Evolutionary conservation across 2,329 filamentous ascomycete species (phyloP).

Genomic region (Stylonectria norvegica): DNA sequence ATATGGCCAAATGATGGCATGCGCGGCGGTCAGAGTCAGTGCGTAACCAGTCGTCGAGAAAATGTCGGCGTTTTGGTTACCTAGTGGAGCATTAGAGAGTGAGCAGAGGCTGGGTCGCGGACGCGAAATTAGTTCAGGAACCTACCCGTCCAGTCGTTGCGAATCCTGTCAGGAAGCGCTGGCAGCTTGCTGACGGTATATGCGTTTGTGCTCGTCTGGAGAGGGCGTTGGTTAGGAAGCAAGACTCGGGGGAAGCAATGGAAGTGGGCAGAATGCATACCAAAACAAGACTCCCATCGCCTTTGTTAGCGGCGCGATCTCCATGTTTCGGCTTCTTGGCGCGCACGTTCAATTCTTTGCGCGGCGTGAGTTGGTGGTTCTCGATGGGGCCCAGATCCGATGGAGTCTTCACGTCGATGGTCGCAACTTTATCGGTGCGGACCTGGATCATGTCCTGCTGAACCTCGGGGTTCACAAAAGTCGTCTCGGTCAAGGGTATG

Average conservation of each 20-base stretch:
- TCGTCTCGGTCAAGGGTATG: conserved; percentile 55
- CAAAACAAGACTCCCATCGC: conserved; percentile 64
- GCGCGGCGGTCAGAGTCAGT: conserved; percentile 73
- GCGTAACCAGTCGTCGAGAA: conserved; percentile 68
- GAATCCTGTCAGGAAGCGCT: conserved; percentile 74
- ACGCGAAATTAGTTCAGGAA: conserved; percentile 8
- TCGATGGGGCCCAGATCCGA: conserved; percentile 51
- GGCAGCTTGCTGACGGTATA: conserved; percentile 84
- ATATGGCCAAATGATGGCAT: conserved; percentile 91
- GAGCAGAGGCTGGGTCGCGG: conserved; percentile 8
- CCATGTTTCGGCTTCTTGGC: conserved; percentile 61
- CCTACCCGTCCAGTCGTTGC: conserved; percentile 63
- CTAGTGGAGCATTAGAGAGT: conserved; percentile 37
- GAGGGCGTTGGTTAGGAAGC: conserved; percentile 15
- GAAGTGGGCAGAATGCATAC: conserved; percentile 44
- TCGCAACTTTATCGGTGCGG: conserved; percentile 50
- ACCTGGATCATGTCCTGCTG: conserved; percentile 54
- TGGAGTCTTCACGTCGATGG: conserved; percentile 42
- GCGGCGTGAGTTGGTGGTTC: conserved; percentile 36
- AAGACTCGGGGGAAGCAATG: conserved; percentile 2
- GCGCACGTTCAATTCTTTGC: conserved; percentile 56
- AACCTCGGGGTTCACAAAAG: conserved; percentile 50
- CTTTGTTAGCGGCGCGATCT: conserved; percentile 59
- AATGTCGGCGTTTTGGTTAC: conserved; percentile 62
- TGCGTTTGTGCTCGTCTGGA: conserved; percentile 75